A percentile compares a stretch with the other conserved stretches of the same genome.
Conservation (phyloP, 2,329 filamentous ascomycete genomes). For the Xylariaceae sp. region DNA sequence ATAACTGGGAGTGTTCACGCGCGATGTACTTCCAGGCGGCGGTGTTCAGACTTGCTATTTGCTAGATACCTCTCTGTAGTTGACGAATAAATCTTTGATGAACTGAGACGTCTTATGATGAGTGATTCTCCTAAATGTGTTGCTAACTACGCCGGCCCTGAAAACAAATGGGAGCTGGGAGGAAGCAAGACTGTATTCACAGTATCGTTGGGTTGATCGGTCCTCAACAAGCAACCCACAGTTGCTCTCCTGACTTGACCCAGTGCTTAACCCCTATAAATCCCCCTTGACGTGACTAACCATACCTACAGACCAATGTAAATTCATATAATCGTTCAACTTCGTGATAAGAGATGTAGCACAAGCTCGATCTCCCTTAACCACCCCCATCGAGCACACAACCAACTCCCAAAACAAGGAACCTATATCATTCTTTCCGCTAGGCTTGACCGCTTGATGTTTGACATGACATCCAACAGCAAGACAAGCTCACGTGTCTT, state of each 20-base stretch:
- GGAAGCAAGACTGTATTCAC: too few relatives aligned
- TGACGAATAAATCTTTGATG: background rate
- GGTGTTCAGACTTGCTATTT: background rate
- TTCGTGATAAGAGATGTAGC: too few relatives aligned
- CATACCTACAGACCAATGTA: too few relatives aligned
- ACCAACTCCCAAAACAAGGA: too few relatives aligned
- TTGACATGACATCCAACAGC: background rate
- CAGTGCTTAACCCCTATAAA: too few relatives aligned
- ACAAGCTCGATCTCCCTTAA: too few relatives aligned
- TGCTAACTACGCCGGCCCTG: background rate
- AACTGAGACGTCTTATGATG: background rate
- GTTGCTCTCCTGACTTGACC: too few relatives aligned
- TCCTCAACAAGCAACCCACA: background rate
- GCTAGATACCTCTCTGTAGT: conserved; percentile 3
- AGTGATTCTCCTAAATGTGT: background rate
- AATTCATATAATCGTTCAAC: too few relatives aligned
- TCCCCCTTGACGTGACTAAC: too few relatives aligned
- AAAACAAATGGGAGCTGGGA: background rate
- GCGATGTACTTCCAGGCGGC: background rate
- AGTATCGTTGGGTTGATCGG: background rate
- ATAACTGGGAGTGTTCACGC: background rate
- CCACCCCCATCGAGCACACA: too few relatives aligned
- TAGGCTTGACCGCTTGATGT: background rate
- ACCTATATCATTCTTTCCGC: too few relatives aligned
- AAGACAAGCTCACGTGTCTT: background rate